Conservation (phyloP, 805 yeast genomes). For the Saturnispora hagleri region DNA sequence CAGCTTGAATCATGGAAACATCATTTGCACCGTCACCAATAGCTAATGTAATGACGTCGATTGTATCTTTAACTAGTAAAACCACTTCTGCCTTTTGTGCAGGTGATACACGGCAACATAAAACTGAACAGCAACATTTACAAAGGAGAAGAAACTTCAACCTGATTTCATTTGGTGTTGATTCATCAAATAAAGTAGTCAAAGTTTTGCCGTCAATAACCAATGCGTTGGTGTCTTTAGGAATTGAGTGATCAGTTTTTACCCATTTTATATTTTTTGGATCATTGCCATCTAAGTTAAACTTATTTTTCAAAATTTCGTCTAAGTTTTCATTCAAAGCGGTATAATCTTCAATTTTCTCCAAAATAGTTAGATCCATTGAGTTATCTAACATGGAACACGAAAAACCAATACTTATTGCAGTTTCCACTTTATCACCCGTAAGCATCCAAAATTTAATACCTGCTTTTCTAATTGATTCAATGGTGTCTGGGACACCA, state of each 20-base stretch:
- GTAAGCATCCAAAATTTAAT: slow-evolving; percentile 78
- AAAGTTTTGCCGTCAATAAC: slow-evolving; percentile 67
- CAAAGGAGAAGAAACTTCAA: slow-evolving; percentile 59
- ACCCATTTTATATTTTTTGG: slow-evolving; percentile 40
- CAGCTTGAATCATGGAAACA: slow-evolving; percentile 82
- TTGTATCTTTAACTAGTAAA: slow-evolving; percentile 48
- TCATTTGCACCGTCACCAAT: slow-evolving; percentile 86
- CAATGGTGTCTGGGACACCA: slow-evolving; percentile 70
- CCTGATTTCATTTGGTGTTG: slow-evolving; percentile 23
- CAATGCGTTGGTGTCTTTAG: slow-evolving; percentile 47
- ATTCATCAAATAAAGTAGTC: slow-evolving; percentile 18
- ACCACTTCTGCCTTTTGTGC: slow-evolving; percentile 76
- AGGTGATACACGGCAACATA: slow-evolving; percentile 80
- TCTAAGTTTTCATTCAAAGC: slow-evolving; percentile 13
- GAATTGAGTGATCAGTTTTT: slow-evolving; percentile 54
- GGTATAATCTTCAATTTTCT: slow-evolving; percentile 19
- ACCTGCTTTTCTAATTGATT: slow-evolving; percentile 59
- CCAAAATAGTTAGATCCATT: slow-evolving; percentile 62
- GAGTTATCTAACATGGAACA: slow-evolving; percentile 60
- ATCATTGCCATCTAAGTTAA: slow-evolving; percentile 2
- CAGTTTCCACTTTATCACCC: slow-evolving; percentile 78
- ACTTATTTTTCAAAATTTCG: slow-evolving; percentile 16
- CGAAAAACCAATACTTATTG: slow-evolving; percentile 74
- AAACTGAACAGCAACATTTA: slow-evolving; percentile 67
- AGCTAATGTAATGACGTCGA: slow-evolving; percentile 69